Conservation (phyloP, 169 alveolate species). For the Plasmodium chabaudi region DNA sequence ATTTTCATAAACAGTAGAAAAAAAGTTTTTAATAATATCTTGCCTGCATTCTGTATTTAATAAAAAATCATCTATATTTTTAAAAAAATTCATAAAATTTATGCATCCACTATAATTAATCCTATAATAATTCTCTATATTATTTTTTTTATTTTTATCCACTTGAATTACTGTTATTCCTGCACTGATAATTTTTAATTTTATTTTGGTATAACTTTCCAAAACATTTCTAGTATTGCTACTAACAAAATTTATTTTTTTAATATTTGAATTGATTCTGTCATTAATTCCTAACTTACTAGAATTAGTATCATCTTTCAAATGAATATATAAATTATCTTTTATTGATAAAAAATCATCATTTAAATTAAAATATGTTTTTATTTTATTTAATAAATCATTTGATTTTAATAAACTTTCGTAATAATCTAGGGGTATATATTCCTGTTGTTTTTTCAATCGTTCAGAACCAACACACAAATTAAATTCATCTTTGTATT, state of each 20-base stretch:
- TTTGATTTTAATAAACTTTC: conserved; percentile 30
- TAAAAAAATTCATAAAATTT: conserved; percentile 64
- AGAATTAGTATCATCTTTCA: conserved; percentile 47
- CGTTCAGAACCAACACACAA: conserved; percentile 15
- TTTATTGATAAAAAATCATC: conserved; percentile 59
- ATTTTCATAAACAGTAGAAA: conserved; percentile 67
- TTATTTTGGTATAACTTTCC: conserved; percentile 74
- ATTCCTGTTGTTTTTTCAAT: conserved; percentile 66
- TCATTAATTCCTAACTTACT: conserved; percentile 29
- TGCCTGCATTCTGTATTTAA: conserved; percentile 35
- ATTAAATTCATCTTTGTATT: not conserved
- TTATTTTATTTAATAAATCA: conserved; percentile 47
- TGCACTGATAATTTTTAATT: conserved; percentile 70
- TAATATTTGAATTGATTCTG: conserved; percentile 42
- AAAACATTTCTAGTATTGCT: conserved; percentile 35
- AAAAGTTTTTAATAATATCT: conserved; percentile 47
- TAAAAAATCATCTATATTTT: conserved; percentile 56
- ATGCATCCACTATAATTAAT: conserved; percentile 76
- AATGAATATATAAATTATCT: conserved; percentile 71
- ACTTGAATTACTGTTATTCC: conserved; percentile 75
- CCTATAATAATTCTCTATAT: conserved; percentile 49
- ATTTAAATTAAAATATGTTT: conserved; percentile 67
- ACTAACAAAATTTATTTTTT: conserved; percentile 74
- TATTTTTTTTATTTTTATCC: conserved; percentile 74
- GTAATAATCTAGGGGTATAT: conserved; percentile 52